phyloP scores from a whole-genome alignment of 768 basidiomycete genomes.

The Crucibulum laeve region DNA sequence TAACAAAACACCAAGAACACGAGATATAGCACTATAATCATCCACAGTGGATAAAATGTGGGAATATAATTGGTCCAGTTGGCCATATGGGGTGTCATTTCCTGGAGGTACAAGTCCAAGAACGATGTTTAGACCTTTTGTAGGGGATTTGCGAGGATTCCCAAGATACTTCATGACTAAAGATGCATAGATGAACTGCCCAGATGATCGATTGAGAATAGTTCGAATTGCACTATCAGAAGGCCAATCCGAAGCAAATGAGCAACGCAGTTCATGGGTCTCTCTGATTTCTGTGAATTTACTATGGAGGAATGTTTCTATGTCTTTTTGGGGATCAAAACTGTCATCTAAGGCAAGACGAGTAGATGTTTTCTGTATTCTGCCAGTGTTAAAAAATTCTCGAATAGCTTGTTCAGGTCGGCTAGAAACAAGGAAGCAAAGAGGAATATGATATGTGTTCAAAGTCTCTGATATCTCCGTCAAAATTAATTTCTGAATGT shows the following conservation, averaged over 20 bases:
- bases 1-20: no score
- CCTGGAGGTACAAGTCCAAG: no score
- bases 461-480: constrained; percentile 2
- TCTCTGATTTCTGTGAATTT: constrained; percentile 8
- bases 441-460: constrained; percentile 2
- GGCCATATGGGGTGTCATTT: no score
- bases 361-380: background rate
- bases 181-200: background rate
- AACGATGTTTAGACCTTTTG: no score
- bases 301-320: constrained; percentile 10
- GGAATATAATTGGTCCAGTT: no score
- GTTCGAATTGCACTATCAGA: background rate
- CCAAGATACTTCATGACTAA: no score
- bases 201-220: background rate
- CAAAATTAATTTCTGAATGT: constrained; percentile 12
- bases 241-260: background rate
- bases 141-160: no score
- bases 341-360: constrained; percentile 4
- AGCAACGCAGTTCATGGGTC: constrained; percentile 3
- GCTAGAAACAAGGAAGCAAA: constrained; percentile 20
- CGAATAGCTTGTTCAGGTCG: constrained; percentile 19
- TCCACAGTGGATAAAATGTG: no score
- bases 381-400: constrained; percentile 4
- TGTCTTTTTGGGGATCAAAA: constrained; percentile 11
- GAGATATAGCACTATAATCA: no score